Base-by-base conservation (phyloP, 495 filamentous ascomycete genomes). In the Podospora appendiculata region DNA sequence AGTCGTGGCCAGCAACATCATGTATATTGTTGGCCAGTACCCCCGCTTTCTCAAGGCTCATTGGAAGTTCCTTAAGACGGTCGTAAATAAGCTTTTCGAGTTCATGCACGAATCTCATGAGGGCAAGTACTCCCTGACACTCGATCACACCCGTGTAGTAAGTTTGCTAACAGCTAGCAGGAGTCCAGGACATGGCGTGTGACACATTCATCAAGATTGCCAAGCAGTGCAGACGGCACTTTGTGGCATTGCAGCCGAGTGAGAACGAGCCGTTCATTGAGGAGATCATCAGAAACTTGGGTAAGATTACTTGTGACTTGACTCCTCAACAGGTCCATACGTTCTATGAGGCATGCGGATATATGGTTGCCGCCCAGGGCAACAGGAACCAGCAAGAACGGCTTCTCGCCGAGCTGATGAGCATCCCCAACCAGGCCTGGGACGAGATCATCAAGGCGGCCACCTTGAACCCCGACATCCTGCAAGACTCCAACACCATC, bases 81-180 rank as follows among this genome's bases (percentile, higher is more conserved):
- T 99, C 17, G 93, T 99, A 58, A 99, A 97, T 73, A 99, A 99
- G 73, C 81, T 99, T 11, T 99, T 99, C 60, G 93, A 99, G 70
- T 99, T 99, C 64, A 99, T 99, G 93, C 93, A 99, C 69, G 93
- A 99, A 65, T 97, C 93, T 5, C 93, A 99, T 64, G 93, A 99
- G 80, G 93, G 89, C 82, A 63, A 61, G 77, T 61, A 6, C 35
- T 18, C 25, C 14, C 8, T 34, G 12, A 4, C 25, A 43, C 39
- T 9, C 6, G 9, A 45, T 11, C 7, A 41, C 41, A 40, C 5
- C 2, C 5, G 25, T 5, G 25, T 25, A 25, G 25, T 25, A 25
- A 25, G 25, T 25, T 25, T 25, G 45, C 60, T 59, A 51, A 58
- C 36, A 35, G 7, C 41, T 36, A 9, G 17, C 38, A 90, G 86